Percentiles rank a stretch among this genome's conserved stretches.
Evolutionary conservation across 129 eudicot species (phyloP).

Genomic region (Helianthus annuus): DNA sequence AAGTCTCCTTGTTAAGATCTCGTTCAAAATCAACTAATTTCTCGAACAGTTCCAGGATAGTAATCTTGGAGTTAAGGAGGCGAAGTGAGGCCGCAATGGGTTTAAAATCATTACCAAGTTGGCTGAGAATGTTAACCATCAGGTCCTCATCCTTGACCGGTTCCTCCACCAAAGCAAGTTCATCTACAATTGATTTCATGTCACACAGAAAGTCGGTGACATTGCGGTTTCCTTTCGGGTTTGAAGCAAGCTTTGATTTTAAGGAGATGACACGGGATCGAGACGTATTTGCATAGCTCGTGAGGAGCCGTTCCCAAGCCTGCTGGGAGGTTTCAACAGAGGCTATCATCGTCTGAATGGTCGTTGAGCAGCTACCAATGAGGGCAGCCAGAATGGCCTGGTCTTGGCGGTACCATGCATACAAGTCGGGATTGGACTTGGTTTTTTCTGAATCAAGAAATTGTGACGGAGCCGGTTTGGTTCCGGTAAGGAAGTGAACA

Average conservation of each 20-base stretch:
- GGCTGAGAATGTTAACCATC: neutral
- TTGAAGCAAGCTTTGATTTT: neutral
- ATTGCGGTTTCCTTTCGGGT: neutral
- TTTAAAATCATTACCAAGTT: neutral
- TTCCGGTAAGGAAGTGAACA: too few species aligned
- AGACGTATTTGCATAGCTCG: neutral
- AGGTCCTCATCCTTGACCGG: neutral
- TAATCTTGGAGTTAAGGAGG: neutral
- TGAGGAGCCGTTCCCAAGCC: neutral
- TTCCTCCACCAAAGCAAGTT: neutral
- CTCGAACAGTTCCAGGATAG: neutral
- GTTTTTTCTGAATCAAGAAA: neutral
- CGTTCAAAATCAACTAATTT: conserved; percentile 11
- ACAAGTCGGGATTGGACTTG: neutral
- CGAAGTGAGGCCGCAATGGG: neutral
- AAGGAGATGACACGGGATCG: neutral
- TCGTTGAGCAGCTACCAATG: neutral
- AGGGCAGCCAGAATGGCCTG: neutral
- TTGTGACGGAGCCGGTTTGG: too few species aligned
- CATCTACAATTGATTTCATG: too few species aligned
- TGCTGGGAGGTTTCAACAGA: too few species aligned
- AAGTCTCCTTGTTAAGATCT: neutral
- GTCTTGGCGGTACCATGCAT: neutral
- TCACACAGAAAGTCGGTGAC: too few species aligned
- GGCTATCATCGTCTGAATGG: neutral